These are phyloP conservation scores for Paulownia fortunei DNA, from an alignment of 257 asterid genomes.

Conservation along the genomic window DNA sequence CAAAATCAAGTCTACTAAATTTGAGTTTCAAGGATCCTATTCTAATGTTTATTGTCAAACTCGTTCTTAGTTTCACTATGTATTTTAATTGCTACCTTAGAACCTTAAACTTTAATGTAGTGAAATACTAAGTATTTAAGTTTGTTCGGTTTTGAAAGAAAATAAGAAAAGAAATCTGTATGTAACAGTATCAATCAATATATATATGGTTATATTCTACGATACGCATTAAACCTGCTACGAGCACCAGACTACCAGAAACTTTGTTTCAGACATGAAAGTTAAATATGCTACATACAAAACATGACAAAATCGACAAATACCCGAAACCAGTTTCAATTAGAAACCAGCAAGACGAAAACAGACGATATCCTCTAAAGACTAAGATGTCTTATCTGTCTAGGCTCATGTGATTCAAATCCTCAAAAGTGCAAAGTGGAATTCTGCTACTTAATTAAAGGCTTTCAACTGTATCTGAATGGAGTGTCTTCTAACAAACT, in stretches of 20 bases:
- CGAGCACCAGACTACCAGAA: neutral
- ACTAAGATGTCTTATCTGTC: neutral
- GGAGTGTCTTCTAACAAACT: neutral
- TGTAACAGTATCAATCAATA: too few species aligned
- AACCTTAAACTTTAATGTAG: too few species aligned
- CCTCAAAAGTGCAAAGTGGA: neutral
- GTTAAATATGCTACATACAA: conserved; percentile 21
- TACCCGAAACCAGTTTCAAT: neutral
- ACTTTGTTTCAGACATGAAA: neutral
- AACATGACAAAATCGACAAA: neutral
- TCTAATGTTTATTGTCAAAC: too few species aligned
- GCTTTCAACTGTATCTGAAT: neutral
- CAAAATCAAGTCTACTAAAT: too few species aligned
- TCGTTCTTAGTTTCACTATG: too few species aligned
- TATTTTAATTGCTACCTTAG: too few species aligned
- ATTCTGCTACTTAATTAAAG: neutral
- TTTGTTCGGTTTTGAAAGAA: too few species aligned
- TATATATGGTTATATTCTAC: too few species aligned
- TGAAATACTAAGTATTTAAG: too few species aligned
- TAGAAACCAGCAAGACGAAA: neutral
- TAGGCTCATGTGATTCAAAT: neutral
- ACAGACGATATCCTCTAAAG: neutral
- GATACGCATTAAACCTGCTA: too few species aligned
- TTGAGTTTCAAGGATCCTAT: too few species aligned
- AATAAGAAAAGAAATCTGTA: too few species aligned